Evolutionary conservation across 768 basidiomycete species (phyloP).

Genomic region (Lanmaoa pseudosensibilis): DNA sequence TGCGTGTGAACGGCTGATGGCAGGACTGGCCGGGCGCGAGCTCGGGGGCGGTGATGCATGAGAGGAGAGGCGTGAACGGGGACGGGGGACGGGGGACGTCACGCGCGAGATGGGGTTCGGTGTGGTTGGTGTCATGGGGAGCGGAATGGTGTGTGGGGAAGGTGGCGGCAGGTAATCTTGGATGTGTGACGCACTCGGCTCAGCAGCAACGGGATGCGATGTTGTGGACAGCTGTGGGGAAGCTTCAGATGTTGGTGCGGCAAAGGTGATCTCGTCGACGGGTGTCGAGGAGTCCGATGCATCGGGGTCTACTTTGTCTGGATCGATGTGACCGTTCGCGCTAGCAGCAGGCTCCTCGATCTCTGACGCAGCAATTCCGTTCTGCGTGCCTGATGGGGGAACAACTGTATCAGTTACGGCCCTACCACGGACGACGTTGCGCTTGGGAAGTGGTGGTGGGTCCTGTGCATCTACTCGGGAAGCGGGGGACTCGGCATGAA

Average conservation of each 20-base stretch:
- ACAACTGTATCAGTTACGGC: constrained; percentile 12
- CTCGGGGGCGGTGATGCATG: constrained; percentile 31
- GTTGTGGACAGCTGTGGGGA: not conserved
- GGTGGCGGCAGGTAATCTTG: constrained; percentile 12
- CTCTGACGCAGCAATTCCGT: not conserved
- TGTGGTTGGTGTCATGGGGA: constrained; percentile 26
- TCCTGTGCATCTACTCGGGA: constrained; percentile 12
- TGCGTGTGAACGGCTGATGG: constrained; percentile 22
- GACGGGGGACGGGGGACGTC: constrained; percentile 25
- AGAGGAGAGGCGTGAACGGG: constrained; percentile 35
- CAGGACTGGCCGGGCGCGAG: constrained; percentile 32
- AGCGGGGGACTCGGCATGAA: constrained; percentile 14
- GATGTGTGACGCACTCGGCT: constrained; percentile 2
- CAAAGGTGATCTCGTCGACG: constrained; percentile 23
- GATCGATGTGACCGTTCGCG: constrained; percentile 3
- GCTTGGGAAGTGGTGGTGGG: constrained; percentile 54
- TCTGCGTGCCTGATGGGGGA: not conserved
- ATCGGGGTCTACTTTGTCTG: constrained; percentile 7
- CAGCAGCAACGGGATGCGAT: constrained; percentile 5
- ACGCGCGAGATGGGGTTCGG: constrained; percentile 27
- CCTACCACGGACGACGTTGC: constrained; percentile 40
- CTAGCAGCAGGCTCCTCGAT: not conserved
- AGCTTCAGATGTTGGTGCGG: constrained; percentile 11
- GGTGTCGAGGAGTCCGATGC: constrained; percentile 20
- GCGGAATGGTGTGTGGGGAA: constrained; percentile 23